phyloP scores from a whole-genome alignment of 2,329 filamentous ascomycete genomes.

The Fusarium algeriense region DNA sequence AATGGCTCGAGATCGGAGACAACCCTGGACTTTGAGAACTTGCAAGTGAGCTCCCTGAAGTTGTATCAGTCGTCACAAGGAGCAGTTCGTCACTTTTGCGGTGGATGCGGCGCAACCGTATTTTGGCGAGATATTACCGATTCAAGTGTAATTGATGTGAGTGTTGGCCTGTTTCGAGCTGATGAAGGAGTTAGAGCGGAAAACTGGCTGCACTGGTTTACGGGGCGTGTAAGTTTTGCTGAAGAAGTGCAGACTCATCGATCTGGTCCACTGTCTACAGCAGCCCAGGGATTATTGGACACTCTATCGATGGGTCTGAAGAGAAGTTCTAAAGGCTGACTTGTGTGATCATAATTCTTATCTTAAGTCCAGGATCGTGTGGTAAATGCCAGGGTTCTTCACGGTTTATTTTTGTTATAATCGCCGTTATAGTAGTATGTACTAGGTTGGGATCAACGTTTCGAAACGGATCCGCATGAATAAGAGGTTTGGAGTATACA shows the following conservation, averaged over 20 bases:
- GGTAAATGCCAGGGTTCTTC: too few relatives aligned
- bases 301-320: neutral
- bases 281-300: neutral
- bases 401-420: neutral
- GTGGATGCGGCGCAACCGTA: constrained; percentile 70
- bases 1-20: neutral
- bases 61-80: constrained; percentile 66
- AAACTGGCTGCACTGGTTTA: constrained; percentile 73
- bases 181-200: constrained; percentile 66
- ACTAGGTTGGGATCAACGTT: neutral
- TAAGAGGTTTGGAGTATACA: neutral
- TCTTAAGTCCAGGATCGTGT: neutral
- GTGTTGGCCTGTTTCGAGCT: constrained; percentile 67
- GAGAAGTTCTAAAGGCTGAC: neutral
- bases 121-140: constrained; percentile 71
- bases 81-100: constrained; percentile 72
- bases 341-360: neutral
- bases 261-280: neutral
- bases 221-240: constrained; percentile 67
- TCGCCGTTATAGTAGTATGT: neutral
- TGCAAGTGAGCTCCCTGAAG: constrained; percentile 59
- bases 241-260: constrained; percentile 57
- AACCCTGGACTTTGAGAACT: constrained; percentile 52
- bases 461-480: neutral
- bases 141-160: constrained; percentile 71